Evolutionary conservation across 192 early-diverging fungal genomes (phyloP).

Genomic region (Paraglomus brasilianum): DNA sequence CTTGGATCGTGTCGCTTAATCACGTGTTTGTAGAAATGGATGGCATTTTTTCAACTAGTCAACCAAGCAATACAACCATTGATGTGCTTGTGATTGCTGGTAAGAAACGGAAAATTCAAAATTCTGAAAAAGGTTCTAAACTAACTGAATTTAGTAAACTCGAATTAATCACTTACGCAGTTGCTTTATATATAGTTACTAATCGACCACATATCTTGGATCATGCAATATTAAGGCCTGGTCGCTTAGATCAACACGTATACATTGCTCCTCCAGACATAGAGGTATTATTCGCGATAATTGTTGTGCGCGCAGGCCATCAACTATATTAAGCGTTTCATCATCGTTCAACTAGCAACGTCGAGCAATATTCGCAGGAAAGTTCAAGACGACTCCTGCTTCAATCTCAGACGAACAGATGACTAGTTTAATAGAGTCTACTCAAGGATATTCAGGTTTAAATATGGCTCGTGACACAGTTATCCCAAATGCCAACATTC

Average conservation of each 20-base stretch:
- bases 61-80: slow-evolving; percentile 37
- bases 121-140: not conserved
- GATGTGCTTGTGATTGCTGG: slow-evolving; percentile 72
- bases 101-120: slow-evolving; percentile 31
- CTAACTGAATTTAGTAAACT: not conserved
- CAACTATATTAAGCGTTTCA: not conserved
- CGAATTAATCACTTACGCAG: not conserved
- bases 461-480: not conserved
- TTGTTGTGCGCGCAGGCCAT: not conserved
- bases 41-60: slow-evolving; percentile 54
- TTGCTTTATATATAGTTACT: slow-evolving; percentile 58
- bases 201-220: slow-evolving; percentile 74
- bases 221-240: slow-evolving; percentile 79
- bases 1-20: not conserved
- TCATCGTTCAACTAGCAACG: slow-evolving; percentile 46
- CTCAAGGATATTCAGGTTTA: slow-evolving; percentile 62
- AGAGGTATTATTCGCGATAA: slow-evolving; percentile 35
- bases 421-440: slow-evolving; percentile 43
- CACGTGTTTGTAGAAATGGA: slow-evolving; percentile 66
- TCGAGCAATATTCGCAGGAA: slow-evolving; percentile 54
- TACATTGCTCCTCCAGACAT: slow-evolving; percentile 59
- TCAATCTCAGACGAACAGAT: slow-evolving; percentile 47
- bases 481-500: not conserved
- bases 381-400: slow-evolving; percentile 55
- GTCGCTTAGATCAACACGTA: slow-evolving; percentile 79